Base-by-base conservation (phyloP, 1,284 basidiomycete species). In the Cerrena zonata region DNA sequence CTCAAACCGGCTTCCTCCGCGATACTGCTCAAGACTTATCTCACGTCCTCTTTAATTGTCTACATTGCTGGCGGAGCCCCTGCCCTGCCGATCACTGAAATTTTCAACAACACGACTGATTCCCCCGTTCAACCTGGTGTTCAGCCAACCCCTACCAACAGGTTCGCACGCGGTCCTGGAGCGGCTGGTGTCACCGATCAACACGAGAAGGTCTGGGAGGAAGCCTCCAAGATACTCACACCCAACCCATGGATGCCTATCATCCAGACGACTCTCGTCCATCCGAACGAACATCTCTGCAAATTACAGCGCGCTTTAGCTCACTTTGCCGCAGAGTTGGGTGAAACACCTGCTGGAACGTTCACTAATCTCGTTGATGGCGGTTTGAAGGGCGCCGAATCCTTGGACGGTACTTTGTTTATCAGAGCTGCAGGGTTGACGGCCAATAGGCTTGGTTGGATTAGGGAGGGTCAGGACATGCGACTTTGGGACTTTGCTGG, bases 221-320 rank as follows among this genome's bases (percentile, higher is more conserved):
- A 15, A 11, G 38, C 60, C 68, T 0, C 59, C 43, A 37, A 47
- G 7, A 41, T 42, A 11, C 5, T 56, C n/a, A 67, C 65, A 2
- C 74, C 75, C 15, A 77, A 81, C 54, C 63, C 74, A 2, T 85
- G 82, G 82, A 66, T 77, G 19, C 70, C 77, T n/a, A 65, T 86
- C 48, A 54, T 82, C 38, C 73, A 78, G 54, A 67, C 69, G 34
- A 66, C 73, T 37, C 57, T 81, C 45, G 60, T 72, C 19, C 76
- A 81, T 55, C 77, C 78, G 3, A 79, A 85, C 57, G 80, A 84
- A 52, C 85, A 87, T 60, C 61, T 85, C 2, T 72, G 75, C 53
- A 86, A 86, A 65, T 58, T 74, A 7, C 76, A 81, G 57, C 73
- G 84, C 18, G 69, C 82, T 3, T 64, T 86, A 23, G 72, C 75